A percentile compares a stretch with the other conserved stretches of the same genome.
phyloP scores from a whole-genome alignment of 2,329 filamentous ascomycete genomes.

The Penicillium paneum region DNA sequence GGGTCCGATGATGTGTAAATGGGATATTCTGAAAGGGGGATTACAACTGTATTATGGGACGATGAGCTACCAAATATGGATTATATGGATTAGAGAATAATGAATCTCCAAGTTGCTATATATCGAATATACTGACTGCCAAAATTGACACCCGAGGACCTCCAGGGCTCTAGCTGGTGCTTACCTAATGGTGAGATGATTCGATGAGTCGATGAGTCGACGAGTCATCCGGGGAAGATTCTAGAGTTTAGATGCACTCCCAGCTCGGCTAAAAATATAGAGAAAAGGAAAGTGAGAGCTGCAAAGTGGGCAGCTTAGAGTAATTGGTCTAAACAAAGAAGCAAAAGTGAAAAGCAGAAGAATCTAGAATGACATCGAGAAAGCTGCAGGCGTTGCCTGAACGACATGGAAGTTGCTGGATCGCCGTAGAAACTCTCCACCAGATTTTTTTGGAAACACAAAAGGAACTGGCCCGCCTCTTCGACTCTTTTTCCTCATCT shows the following conservation, averaged over 20 bases:
- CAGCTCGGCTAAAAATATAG: background rate
- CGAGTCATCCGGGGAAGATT: conserved; percentile 7
- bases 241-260: background rate
- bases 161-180: background rate
- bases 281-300: background rate
- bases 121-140: background rate
- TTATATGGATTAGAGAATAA: background rate
- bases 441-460: conserved; percentile 34
- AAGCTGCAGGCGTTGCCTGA: conserved; percentile 19
- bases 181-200: background rate
- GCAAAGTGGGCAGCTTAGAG: background rate
- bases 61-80: background rate
- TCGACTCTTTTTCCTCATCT: conserved; percentile 12
- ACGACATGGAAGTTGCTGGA: conserved; percentile 40
- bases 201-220: background rate
- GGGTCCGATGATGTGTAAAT: background rate
- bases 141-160: background rate
- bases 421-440: conserved; percentile 37
- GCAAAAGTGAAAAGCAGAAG: conserved; percentile 4
- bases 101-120: background rate
- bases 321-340: background rate
- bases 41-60: conserved; percentile 1
- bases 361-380: conserved; percentile 16
- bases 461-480: conserved; percentile 23
- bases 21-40: background rate